Evolutionary conservation across 2,329 filamentous ascomycete species (phyloP), one percentile per base, ranked within the genome.

Genomic region (Coleophoma crateriformis): DNA sequence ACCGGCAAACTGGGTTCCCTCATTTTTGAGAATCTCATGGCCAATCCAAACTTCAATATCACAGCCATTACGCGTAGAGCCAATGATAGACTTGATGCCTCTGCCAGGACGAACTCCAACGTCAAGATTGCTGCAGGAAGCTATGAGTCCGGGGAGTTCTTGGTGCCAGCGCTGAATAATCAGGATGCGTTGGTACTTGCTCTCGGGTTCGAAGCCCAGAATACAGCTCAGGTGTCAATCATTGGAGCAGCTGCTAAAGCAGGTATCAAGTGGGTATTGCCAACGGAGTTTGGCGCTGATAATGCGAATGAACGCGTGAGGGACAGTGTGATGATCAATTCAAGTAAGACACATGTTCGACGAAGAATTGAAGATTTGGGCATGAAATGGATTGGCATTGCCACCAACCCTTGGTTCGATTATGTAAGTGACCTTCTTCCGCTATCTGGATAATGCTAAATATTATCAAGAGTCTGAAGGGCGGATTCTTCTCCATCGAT

Each of bases 161-260:
- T 84, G 8, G 67, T 77, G 1, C 59, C 62, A 1, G 79, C 77
- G 2, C 71, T 84, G 2, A 59, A 66, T 32, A 78, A 69, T 50
- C 77, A 84, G 52, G 71, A 84, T n/a, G 74, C 73, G 35, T 66
- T 84, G 3, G 67, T 82, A 55, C 81, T 84, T 48, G 79, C 78
- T 10, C 60, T 84, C 51, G 53, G 69, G 11, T 60, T 65, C 0
- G 53, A 44, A 0, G 77, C 75, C 0, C 68, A 76, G 0, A 61
- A 52, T 0, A 73, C 74, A 10, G 71, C 71, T 2, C 72, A 80
- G 40, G 59, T 57, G 47, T 76, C 76, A 52, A 67, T 84, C 15
- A 64, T 82, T 51, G 62, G 68, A 7, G 81, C 81, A 0, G 81
- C 81, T 0, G 74, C 72, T 4, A 71, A 73, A 33, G 79, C 81